Evolutionary conservation across 2,329 filamentous ascomycete species (phyloP).

Genomic region (Epichloe gansuensis): DNA sequence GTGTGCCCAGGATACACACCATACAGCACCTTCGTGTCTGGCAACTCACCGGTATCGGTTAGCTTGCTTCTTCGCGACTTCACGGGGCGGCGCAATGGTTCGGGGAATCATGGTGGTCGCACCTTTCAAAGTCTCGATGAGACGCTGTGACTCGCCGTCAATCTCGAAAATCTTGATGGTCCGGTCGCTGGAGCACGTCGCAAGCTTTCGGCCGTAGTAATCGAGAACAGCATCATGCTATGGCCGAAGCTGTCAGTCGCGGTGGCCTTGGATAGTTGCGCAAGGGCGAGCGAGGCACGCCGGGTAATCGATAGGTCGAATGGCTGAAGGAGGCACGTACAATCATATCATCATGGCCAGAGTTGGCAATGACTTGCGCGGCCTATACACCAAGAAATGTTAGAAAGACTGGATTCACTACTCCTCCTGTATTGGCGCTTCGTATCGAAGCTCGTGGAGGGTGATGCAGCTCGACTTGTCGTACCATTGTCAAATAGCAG

Average conservation of each 20-base stretch:
- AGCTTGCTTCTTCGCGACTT: constrained; percentile 3
- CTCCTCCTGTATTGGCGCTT: too few relatives aligned
- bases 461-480: not conserved
- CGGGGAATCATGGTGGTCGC: constrained; percentile 18
- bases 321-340: constrained; percentile 45
- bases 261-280: not conserved
- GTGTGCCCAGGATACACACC: constrained; percentile 96
- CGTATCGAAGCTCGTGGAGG: too few relatives aligned
- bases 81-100: too few relatives aligned
- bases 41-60: constrained; percentile 1
- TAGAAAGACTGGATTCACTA: constrained; percentile 8
- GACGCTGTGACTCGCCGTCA: constrained; percentile 78
- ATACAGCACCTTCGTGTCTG: constrained; percentile 93
- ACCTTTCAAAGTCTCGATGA: constrained; percentile 92
- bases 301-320: not conserved
- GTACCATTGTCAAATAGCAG: constrained; percentile 3
- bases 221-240: constrained; percentile 97
- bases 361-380: constrained; percentile 33
- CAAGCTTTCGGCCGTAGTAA: constrained; percentile 92
- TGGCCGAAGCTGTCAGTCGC: constrained; percentile 9
- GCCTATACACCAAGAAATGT: constrained; percentile 20
- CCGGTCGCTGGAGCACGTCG: constrained; percentile 94
- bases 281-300: not conserved
- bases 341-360: constrained; percentile 94
- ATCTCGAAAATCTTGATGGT: constrained; percentile 99